phyloP scores from a whole-genome alignment of 306 rosid genomes.

The Albizia julibrissin region DNA sequence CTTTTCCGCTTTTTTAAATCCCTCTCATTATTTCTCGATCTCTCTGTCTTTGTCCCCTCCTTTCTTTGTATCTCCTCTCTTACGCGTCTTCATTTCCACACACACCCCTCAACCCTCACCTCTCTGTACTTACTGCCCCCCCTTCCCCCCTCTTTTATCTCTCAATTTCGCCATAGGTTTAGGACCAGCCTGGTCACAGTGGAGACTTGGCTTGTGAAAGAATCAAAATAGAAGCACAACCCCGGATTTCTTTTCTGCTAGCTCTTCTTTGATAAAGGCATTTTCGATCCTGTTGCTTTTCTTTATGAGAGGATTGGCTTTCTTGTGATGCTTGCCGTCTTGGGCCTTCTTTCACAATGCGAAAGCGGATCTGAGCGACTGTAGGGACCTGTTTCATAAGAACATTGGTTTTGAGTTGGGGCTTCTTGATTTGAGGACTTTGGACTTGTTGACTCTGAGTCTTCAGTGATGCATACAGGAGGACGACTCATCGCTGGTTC shows the following conservation, averaged over 20 bases:
- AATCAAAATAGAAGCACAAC: constrained; percentile 32
- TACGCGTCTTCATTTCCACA: constrained; percentile 69
- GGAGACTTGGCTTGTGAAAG: constrained; percentile 46
- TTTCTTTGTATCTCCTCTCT: constrained; percentile 49
- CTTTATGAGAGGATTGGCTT: constrained; percentile 37
- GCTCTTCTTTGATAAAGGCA: not conserved
- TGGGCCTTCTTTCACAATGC: constrained; percentile 35
- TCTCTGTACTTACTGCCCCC: not conserved
- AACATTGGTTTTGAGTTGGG: constrained; percentile 33
- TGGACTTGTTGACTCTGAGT: constrained; percentile 23
- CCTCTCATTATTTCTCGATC: constrained; percentile 33
- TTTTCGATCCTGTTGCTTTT: constrained; percentile 32
- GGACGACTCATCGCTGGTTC: constrained; percentile 98
- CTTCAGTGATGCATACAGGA: constrained; percentile 71
- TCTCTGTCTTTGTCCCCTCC: constrained; percentile 35
- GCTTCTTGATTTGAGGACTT: constrained; percentile 34
- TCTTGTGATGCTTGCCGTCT: constrained; percentile 33
- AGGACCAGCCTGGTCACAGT: constrained; percentile 50
- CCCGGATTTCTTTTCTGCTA: not conserved
- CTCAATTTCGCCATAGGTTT: constrained; percentile 38
- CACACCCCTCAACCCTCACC: constrained; percentile 15
- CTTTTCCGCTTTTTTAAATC: constrained; percentile 25
- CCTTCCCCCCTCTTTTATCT: constrained; percentile 31
- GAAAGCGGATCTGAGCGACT: constrained; percentile 40
- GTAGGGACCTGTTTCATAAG: constrained; percentile 25